phyloP scores from a whole-genome alignment of 345 rosid species.

The Cochlearia excelsa region DNA sequence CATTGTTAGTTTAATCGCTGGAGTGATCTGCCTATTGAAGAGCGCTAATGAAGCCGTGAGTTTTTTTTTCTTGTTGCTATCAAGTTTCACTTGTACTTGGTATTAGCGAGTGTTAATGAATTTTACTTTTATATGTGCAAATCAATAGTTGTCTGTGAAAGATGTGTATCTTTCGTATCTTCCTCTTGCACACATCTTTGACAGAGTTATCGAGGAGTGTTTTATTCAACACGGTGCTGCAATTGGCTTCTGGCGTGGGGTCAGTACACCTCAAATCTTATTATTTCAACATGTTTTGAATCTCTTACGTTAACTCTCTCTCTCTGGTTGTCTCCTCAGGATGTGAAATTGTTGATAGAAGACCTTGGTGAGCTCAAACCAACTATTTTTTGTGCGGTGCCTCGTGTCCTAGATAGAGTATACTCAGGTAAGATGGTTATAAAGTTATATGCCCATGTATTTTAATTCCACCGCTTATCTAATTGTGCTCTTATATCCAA shows the following conservation, averaged over 20 bases:
- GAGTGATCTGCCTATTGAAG: conserved; percentile 57
- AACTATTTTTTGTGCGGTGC: conserved; percentile 90
- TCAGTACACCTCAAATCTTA: conserved; percentile 41
- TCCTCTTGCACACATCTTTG: conserved; percentile 98
- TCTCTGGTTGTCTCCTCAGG: conserved; percentile 44
- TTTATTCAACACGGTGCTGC: conserved; percentile 78
- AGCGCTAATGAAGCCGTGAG: conserved; percentile 30
- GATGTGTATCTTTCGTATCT: conserved; percentile 92
- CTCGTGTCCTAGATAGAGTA: conserved; percentile 93
- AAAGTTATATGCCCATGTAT: conserved; percentile 4
- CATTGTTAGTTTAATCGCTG: conserved; percentile 70
- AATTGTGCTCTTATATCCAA: conserved; percentile 11
- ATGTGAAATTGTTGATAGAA: conserved; percentile 83
- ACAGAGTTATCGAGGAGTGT: conserved; percentile 86
- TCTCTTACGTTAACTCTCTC: conserved; percentile 10
- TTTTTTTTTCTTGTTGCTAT: not conserved
- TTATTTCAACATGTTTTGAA: conserved; percentile 14
- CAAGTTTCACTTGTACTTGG: conserved; percentile 1
- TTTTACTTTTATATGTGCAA: conserved; percentile 20
- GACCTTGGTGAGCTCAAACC: conserved; percentile 96
- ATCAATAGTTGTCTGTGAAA: conserved; percentile 53
- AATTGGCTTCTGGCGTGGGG: conserved; percentile 99
- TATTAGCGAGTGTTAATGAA: conserved; percentile 2
- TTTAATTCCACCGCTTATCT: not conserved
- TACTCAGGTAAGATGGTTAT: conserved; percentile 58